phyloP scores from a whole-genome alignment of 2,329 filamentous ascomycete species.

The Colletotrichum gloeosporioides region DNA sequence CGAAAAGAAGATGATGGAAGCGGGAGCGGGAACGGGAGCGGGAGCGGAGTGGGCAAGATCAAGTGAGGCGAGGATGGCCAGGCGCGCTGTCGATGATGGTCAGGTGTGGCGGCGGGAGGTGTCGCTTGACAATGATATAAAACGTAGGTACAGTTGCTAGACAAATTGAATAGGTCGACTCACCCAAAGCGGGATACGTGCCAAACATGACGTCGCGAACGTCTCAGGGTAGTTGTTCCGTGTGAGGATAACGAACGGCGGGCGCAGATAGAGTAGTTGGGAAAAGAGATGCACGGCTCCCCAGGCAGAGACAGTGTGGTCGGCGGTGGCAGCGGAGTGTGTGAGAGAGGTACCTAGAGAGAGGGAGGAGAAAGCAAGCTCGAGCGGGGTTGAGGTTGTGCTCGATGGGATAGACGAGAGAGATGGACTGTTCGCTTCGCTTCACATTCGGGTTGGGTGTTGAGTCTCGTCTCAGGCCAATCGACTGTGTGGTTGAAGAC shows the following conservation, averaged over 20 bases:
- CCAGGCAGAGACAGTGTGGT: not conserved
- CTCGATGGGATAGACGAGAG: not conserved
- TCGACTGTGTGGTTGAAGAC: not conserved
- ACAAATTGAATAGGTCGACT: slow-evolving; percentile 26
- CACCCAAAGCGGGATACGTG: slow-evolving; percentile 44
- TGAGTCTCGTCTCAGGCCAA: not conserved
- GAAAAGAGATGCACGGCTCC: not conserved
- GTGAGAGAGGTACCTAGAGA: not conserved
- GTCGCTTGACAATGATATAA: not conserved
- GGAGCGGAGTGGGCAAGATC: slow-evolving; percentile 12
- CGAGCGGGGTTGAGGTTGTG: slow-evolving; percentile 14
- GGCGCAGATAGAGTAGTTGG: not conserved
- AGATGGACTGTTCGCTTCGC: not conserved
- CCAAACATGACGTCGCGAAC: slow-evolving; percentile 45
- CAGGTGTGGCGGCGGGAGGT: not conserved
- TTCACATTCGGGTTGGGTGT: not conserved
- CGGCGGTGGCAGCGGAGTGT: not conserved
- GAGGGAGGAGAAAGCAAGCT: slow-evolving; percentile 14
- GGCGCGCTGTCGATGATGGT: not conserved
- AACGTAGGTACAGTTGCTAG: not conserved
- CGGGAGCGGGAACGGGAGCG: slow-evolving; percentile 2
- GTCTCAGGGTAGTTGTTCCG: not conserved
- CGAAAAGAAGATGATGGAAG: not conserved
- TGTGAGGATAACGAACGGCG: not conserved
- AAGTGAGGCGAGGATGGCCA: slow-evolving; percentile 19